These are phyloP conservation scores for Vicia faba DNA, from an alignment of 306 rosid genomes.

Conservation along the genomic window DNA sequence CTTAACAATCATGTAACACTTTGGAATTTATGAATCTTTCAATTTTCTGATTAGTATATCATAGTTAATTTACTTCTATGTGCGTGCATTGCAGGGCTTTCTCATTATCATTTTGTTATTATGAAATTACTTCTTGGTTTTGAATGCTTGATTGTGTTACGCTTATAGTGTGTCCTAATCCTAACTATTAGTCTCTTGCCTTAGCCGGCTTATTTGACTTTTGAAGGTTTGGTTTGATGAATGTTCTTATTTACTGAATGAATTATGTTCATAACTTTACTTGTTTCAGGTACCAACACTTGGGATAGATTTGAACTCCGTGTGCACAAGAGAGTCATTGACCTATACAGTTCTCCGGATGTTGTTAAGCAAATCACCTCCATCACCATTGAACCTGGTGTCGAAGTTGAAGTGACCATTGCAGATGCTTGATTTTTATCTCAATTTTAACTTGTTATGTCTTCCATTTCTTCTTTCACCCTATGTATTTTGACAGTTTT, in stretches of 20 bases:
- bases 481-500: constrained; percentile 12
- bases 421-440: constrained; percentile 55
- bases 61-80: not conserved
- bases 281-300: constrained; percentile 77
- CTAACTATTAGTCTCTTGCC: not conserved
- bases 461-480: not conserved
- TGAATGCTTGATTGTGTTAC: not conserved
- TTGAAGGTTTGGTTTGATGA: not conserved
- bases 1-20: too few species aligned
- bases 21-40: too few species aligned
- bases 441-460: not conserved
- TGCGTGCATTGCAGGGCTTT: not conserved
- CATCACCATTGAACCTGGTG: constrained; percentile 91
- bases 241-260: not conserved
- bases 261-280: not conserved
- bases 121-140: not conserved
- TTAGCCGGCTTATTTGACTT: not conserved
- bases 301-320: constrained; percentile 91
- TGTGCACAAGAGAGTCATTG: constrained; percentile 91
- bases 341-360: constrained; percentile 87
- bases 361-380: constrained; percentile 94
- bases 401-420: constrained; percentile 88
- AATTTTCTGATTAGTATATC: too few species aligned
- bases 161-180: not conserved
- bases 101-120: not conserved